Evolutionary conservation across 768 basidiomycete species (phyloP).

Genomic region (Clitopilus hobsonii): DNA sequence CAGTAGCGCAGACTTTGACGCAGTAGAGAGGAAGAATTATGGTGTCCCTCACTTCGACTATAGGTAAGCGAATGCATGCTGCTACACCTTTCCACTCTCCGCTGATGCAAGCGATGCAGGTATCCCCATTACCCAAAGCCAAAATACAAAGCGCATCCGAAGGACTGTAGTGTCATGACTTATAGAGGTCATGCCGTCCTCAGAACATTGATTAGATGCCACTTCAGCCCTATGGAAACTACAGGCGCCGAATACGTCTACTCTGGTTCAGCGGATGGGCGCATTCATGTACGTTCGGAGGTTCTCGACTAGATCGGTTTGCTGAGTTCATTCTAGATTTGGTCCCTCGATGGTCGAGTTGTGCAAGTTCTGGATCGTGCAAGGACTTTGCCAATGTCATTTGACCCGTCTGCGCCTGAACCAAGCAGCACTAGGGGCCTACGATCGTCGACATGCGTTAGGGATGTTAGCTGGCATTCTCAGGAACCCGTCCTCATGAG

Average conservation of each 20-base stretch:
- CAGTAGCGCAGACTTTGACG: slow-evolving; percentile 62
- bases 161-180: slow-evolving; percentile 93
- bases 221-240: slow-evolving; percentile 91
- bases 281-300: slow-evolving; percentile 61
- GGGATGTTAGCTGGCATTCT: slow-evolving; percentile 95
- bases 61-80: slow-evolving; percentile 43
- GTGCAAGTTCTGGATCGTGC: slow-evolving; percentile 83
- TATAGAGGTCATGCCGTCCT: slow-evolving; percentile 90
- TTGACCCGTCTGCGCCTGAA: slow-evolving; percentile 67
- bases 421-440: slow-evolving; percentile 23
- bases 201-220: slow-evolving; percentile 90
- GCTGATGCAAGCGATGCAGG: slow-evolving; percentile 18
- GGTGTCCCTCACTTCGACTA: slow-evolving; percentile 73
- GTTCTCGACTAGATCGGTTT: background rate
- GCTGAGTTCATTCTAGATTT: slow-evolving; percentile 56
- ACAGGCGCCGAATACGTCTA: slow-evolving; percentile 94
- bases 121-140: slow-evolving; percentile 65
- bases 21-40: slow-evolving; percentile 42
- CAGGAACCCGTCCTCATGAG: slow-evolving; percentile 90
- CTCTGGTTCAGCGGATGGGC: slow-evolving; percentile 86
- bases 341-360: slow-evolving; percentile 87
- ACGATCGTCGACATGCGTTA: slow-evolving; percentile 53
- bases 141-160: slow-evolving; percentile 62
- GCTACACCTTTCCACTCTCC: background rate
- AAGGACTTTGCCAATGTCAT: slow-evolving; percentile 62